Base-by-base conservation (phyloP, 768 basidiomycete genomes). In the Leccinum olivaceopallidum region DNA sequence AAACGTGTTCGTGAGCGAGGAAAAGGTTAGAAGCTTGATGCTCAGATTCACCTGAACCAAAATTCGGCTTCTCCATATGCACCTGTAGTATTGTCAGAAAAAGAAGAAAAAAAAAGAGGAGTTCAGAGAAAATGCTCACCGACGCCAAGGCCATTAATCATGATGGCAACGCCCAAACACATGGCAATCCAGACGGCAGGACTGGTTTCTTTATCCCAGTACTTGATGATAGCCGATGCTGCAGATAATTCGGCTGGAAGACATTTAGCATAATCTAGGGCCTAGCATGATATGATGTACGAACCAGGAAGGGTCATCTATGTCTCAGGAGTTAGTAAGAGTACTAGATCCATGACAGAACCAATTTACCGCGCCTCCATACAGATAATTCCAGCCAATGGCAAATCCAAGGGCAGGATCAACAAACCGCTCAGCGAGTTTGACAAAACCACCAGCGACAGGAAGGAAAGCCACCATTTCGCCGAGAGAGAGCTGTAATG, bases 161-260 rank as follows among this genome's bases (percentile, higher is more conserved):
- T 69, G 28, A 84, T 65, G 37, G 82, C 81, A 30, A 86, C 79
- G 24, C 81, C 63, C 14, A 85, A 66, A 60, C 79, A 84, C 36
- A 87, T 71, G 3, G 78, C 72, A 61, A 87, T 82, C 80, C 81
- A 86, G 7, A 76, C 77, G 0, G 77, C 83, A 48, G 81, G 76
- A 58, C 72, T 80, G 49, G 80, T 71, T 2, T 57, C 61, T 5
- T 50, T 47, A 54, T 76, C 76, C 82, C 82, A 83, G 65, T 71
- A 84, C 54, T 74, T 71, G 68, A 87, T 79, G 39, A 86, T 64
- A 3, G 84, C 74, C 10, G 85, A 79, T 0, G 80, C 78, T 0
- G 83, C 84, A 42, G 79, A 77, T 3, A 84, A 65, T 60, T 85
- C 83, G 5, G 81, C 81, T 62, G 37, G 9, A 42, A 59, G 24